Evolutionary conservation across 345 rosid species (phyloP), one percentile per base, ranked within the genome.

Genomic region (Hibiscus syriacus): DNA sequence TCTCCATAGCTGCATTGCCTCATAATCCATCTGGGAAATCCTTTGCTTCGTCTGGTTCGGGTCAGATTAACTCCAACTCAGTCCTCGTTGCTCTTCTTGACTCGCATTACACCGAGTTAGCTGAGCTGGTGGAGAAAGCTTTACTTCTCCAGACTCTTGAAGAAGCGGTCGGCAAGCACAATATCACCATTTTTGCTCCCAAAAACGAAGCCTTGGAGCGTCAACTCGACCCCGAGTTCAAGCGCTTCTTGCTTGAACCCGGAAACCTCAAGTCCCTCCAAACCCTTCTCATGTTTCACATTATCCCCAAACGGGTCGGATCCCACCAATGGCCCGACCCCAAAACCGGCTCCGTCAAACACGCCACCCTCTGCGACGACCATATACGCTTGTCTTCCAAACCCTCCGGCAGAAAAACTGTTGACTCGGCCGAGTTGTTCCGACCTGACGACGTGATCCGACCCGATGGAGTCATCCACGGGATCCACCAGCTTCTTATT

Each of bases 21-120:
- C 83, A 70, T 38, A 79, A 75, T 67, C 71, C 77, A 6, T 50
- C 68, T 57, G 39, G 62, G 6, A 77, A 73, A 61, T 29, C 55
- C 26, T 9, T 66, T 23, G 63, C 72, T 16, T 62, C 80, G 0
- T 54, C 76, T 0, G 57, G 57, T 10, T 17, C 84, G 0, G 67
- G 71, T 68, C 92, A 81, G 70, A 86, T 93, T 70, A 93, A 85
- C 87, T 93, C 98, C 1, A 93, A 90, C 71, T 93, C 97, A 0
- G 87, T 93, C 61, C 89, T 93, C n/a, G 96, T 93, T 1, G 97
- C 97, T 26, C 94, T 93, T 32, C 92, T 90, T 8, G 98, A 93
- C 76, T 93, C 98, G 43, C 97, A 85, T 81, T 93, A 90, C 77
- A 90, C 97, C 0, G 97, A 89, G 70, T 75, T 93, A 12, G 83